These are phyloP conservation scores for Cyclospora cayetanensis DNA, from an alignment of 169 alveolate species.

Conservation along the genomic window DNA sequence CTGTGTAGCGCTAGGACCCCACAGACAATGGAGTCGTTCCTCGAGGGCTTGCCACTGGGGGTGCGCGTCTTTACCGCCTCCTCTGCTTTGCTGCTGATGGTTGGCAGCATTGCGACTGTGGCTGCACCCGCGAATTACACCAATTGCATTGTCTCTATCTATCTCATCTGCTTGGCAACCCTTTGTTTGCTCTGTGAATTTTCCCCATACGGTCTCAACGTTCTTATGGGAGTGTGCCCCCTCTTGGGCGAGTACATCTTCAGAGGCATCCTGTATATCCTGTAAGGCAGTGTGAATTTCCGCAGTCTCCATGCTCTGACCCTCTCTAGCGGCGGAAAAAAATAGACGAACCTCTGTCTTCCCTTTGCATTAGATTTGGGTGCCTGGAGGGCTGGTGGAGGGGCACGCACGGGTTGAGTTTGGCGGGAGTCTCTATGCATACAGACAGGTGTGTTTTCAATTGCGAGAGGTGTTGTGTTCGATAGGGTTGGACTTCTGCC, in stretches of 20 bases:
- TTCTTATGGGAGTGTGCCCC: conserved; percentile 69
- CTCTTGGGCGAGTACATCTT: conserved; percentile 69
- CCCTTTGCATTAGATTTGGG: too few relatives aligned
- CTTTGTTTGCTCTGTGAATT: conserved; percentile 60
- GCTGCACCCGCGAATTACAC: conserved; percentile 69
- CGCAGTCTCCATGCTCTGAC: background rate
- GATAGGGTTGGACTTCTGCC: conserved; percentile 67
- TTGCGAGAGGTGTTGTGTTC: background rate
- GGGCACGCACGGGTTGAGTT: too few relatives aligned
- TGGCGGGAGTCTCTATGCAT: too few relatives aligned
- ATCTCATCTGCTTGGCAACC: conserved; percentile 26
- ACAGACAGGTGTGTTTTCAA: too few relatives aligned
- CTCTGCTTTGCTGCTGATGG: conserved; percentile 35
- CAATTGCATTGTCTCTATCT: conserved; percentile 23
- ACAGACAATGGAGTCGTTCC: conserved; percentile 42
- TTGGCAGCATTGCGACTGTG: conserved; percentile 53
- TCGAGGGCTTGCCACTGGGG: conserved; percentile 64
- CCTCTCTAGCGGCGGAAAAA: background rate
- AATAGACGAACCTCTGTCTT: too few relatives aligned
- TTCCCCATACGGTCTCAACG: conserved; percentile 69
- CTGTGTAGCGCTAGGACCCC: too few relatives aligned
- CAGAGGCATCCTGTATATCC: conserved; percentile 60
- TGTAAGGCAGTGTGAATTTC: conserved; percentile 1
- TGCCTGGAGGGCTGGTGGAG: too few relatives aligned
- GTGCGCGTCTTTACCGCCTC: conserved; percentile 66